phyloP scores from a whole-genome alignment of 1,284 basidiomycete species.

The Megacollybia platyphylla region DNA sequence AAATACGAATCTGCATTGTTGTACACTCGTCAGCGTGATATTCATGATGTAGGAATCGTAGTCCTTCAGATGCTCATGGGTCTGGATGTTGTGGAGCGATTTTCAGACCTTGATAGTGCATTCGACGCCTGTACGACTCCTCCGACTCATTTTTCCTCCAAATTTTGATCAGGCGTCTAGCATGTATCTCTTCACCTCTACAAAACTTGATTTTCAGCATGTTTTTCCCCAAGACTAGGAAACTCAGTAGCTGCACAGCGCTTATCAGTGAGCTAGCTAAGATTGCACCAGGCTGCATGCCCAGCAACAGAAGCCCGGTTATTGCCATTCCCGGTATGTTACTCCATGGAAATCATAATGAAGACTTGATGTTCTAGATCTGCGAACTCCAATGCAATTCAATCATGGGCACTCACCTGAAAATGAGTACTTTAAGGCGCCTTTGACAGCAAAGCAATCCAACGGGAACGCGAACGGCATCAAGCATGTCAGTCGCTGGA shows the following conservation, averaged over 20 bases:
- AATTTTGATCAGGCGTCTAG: slow-evolving; percentile 16
- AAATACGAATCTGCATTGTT: slow-evolving; percentile 52
- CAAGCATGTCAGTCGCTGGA: slow-evolving; percentile 46
- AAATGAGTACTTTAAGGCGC: slow-evolving; percentile 37
- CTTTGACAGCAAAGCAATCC: slow-evolving; percentile 17
- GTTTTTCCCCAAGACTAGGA: slow-evolving; percentile 48
- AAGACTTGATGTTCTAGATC: slow-evolving; percentile 15
- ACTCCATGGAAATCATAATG: neutral
- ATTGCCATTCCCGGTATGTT: slow-evolving; percentile 19
- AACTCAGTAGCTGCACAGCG: slow-evolving; percentile 32
- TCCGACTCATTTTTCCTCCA: neutral
- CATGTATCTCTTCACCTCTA: slow-evolving; percentile 34
- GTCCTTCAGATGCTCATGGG: slow-evolving; percentile 70
- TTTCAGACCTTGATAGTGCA: slow-evolving; percentile 27
- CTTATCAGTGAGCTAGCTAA: slow-evolving; percentile 29
- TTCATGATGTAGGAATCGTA: slow-evolving; percentile 63
- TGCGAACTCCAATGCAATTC: slow-evolving; percentile 32
- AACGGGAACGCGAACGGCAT: neutral
- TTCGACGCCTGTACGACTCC: slow-evolving; percentile 25
- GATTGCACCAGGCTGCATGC: slow-evolving; percentile 10
- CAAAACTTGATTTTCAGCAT: slow-evolving; percentile 40
- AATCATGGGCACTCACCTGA: slow-evolving; percentile 43
- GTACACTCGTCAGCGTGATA: slow-evolving; percentile 61
- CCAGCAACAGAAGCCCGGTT: slow-evolving; percentile 14
- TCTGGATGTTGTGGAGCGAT: slow-evolving; percentile 37